A percentile compares a stretch with the other conserved stretches of the same genome.
phyloP scores from a whole-genome alignment of 106 monocot species.

The Cymbidium sinense region DNA sequence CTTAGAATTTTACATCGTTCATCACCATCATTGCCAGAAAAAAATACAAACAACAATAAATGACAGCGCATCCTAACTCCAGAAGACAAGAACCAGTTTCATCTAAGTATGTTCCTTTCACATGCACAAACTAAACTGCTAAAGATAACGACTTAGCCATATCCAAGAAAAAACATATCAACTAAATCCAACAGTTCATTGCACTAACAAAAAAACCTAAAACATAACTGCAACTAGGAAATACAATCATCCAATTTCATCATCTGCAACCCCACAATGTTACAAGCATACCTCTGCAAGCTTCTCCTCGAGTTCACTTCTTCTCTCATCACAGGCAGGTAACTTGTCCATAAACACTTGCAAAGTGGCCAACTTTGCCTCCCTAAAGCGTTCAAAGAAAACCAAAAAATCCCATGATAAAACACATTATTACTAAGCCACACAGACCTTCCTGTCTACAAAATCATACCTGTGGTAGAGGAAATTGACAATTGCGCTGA shows the following conservation, averaged over 20 bases:
- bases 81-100: neutral
- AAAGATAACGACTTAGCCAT: too few relatives aligned
- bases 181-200: too few relatives aligned
- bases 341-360: constrained; percentile 5
- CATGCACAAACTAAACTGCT: too few relatives aligned
- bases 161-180: too few relatives aligned
- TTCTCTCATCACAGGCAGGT: constrained; percentile 2
- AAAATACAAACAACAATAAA: neutral
- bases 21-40: neutral
- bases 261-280: neutral
- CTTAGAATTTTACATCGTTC: neutral
- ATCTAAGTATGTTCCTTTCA: too few relatives aligned
- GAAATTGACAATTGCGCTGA: constrained; percentile 66
- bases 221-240: neutral
- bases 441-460: neutral
- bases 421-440: neutral
- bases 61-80: neutral
- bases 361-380: constrained; percentile 4
- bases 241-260: neutral
- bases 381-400: neutral
- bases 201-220: neutral
- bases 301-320: neutral
- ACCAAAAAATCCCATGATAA: neutral
- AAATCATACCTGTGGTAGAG: constrained; percentile 38
- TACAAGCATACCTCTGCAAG: constrained; percentile 1